Conservation (phyloP, 768 basidiomycete species). For the Butyriboletus loyo region DNA sequence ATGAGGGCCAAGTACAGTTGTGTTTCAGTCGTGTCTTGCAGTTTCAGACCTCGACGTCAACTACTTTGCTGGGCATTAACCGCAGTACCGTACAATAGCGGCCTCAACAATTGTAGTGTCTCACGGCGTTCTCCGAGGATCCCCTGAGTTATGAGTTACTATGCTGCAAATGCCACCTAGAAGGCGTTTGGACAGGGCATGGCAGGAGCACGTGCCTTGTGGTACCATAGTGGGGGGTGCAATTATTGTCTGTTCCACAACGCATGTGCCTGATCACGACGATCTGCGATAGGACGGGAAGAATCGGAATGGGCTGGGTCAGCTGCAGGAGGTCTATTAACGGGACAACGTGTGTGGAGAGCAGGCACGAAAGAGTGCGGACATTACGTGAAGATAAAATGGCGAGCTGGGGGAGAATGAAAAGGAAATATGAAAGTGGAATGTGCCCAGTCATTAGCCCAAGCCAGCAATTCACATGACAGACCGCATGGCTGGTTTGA, state of each 20-base stretch:
- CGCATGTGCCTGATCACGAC: conserved; percentile 11
- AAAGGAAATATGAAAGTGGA: conserved; percentile 15
- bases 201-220: conserved; percentile 1
- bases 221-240: no score
- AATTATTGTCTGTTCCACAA: neutral
- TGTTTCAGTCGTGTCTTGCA: neutral
- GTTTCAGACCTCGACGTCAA: conserved; percentile 6
- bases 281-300: conserved; percentile 15
- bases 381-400: conserved; percentile 6
- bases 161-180: neutral
- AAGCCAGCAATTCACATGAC: conserved; percentile 10
- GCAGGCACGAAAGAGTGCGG: neutral
- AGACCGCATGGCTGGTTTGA: conserved; percentile 6
- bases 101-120: neutral
- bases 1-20: no score
- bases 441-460: neutral
- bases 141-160: neutral
- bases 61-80: neutral
- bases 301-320: conserved; percentile 6
- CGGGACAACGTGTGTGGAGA: neutral
- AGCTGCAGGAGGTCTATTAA: conserved; percentile 2
- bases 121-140: conserved; percentile 9
- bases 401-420: neutral
- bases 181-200: neutral
- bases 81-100: neutral